Base-by-base conservation (phyloP, 2,329 filamentous ascomycete species). In the Colletotrichum limetticola region DNA sequence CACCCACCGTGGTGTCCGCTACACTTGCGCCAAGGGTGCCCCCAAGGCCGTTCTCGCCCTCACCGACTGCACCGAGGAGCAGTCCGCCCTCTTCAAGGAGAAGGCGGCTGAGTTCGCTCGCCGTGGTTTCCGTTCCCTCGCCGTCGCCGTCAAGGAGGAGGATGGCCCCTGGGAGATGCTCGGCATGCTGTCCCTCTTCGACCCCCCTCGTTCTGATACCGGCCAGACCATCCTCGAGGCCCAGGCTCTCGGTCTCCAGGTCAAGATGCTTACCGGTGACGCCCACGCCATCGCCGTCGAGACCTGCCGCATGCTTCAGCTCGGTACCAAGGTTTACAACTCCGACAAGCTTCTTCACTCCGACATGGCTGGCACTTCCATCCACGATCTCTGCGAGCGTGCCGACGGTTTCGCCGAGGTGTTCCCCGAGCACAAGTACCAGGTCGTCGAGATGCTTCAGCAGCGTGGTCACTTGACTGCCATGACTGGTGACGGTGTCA, bases 261-360 rank as follows among this genome's bases (percentile, higher is more conserved):
- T 94, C 77, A 94, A 94, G 90, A 94, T 94, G 92, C 86, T 94
- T 83, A 94, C 92, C 85, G 92, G 92, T 89, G 92, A 94, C 81
- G 92, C 92, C 76, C 93, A 94, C 78, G 92, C 92, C 78, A 94
- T 94, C 76, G 92, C 92, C 72, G 94, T 94, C 86, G 92, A 94
- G 85, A 94, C 92, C 77, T 94, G 92, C 89, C 93, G 94, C 86
- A 94, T 94, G 91, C 88, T 94, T 81, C 91, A 92, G 76, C 90
- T 94, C 72, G 92, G 92, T 78, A 94, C 92, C 81, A 94, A 94
- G 87, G 92, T 95, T 76, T 94, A 94, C 87, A 93, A 94, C 86
- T 94, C 92, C 73, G 91, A 93, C 80, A 92, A 91, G 85, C 89
- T 95, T 76, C 93, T 94, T 78, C 91, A 93, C 84, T 92, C 92